Conservation (phyloP, 345 rosid species). For the Arabidopsis arenosa region DNA sequence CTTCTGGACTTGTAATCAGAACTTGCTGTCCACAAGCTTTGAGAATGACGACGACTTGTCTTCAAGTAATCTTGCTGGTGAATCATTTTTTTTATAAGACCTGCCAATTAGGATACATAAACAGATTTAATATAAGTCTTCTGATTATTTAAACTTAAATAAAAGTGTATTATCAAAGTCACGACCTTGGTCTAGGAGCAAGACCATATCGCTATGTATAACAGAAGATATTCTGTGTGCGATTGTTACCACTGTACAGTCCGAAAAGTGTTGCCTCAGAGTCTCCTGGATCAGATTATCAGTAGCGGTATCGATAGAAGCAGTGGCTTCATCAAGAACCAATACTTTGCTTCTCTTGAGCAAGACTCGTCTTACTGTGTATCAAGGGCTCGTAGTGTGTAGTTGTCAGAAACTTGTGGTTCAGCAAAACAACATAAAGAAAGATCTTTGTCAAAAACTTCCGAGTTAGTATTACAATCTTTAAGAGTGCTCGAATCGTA, state of each 20-base stretch:
- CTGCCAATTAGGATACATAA: slow-evolving; percentile 44
- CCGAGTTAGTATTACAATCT: background rate
- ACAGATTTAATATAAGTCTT: background rate
- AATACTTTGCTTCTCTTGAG: slow-evolving; percentile 58
- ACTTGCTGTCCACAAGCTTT: slow-evolving; percentile 64
- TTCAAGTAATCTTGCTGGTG: slow-evolving; percentile 62
- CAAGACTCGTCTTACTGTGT: slow-evolving; percentile 46
- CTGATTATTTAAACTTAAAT: background rate
- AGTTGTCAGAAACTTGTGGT: background rate
- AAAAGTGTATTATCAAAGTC: background rate
- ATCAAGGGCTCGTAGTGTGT: background rate
- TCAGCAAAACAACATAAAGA: background rate
- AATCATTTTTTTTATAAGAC: slow-evolving; percentile 65
- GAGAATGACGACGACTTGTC: slow-evolving; percentile 69
- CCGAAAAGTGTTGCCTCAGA: slow-evolving; percentile 50
- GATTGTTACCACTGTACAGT: slow-evolving; percentile 59
- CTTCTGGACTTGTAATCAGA: slow-evolving; percentile 43
- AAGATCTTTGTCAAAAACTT: slow-evolving; percentile 2
- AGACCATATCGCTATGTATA: slow-evolving; percentile 59
- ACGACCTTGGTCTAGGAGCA: slow-evolving; percentile 54
- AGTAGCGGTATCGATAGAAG: slow-evolving; percentile 66
- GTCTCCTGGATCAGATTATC: slow-evolving; percentile 65
- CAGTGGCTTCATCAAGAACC: slow-evolving; percentile 73
- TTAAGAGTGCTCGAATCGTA: background rate
- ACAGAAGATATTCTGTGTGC: slow-evolving; percentile 63